Percentiles rank a stretch among this genome's conserved stretches.
Evolutionary conservation across 2,329 filamentous ascomycete genomes (phyloP).

Genomic region (Aureobasidium sp.): DNA sequence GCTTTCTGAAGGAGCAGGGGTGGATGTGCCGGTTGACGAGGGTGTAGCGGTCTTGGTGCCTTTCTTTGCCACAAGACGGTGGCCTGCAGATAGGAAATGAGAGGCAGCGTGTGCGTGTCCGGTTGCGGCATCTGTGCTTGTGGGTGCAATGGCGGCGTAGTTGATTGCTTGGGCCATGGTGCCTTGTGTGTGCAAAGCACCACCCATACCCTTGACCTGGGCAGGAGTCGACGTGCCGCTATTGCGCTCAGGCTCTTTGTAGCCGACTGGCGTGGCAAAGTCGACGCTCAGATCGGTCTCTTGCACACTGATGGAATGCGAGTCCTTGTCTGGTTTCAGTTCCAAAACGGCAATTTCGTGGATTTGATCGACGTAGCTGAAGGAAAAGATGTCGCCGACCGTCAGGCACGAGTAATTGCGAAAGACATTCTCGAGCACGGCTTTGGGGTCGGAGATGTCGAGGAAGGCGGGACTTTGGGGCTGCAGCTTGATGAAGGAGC

Average conservation of each 20-base stretch:
- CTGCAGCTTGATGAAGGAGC: slow-evolving; percentile 91
- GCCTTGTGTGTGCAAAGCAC: slow-evolving; percentile 73
- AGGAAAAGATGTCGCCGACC: slow-evolving; percentile 90
- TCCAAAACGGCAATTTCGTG: slow-evolving; percentile 93
- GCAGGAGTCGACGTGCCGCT: slow-evolving; percentile 85
- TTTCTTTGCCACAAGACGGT: slow-evolving; percentile 78
- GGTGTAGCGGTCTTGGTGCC: slow-evolving; percentile 67
- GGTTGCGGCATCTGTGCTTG: slow-evolving; percentile 56
- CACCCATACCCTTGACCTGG: slow-evolving; percentile 59
- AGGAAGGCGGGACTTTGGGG: slow-evolving; percentile 90
- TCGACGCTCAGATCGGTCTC: slow-evolving; percentile 97
- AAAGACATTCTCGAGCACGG: slow-evolving; percentile 93
- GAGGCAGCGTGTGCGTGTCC: slow-evolving; percentile 60
- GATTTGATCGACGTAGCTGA: slow-evolving; percentile 89
- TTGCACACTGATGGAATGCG: slow-evolving; percentile 79
- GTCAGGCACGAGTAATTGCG: slow-evolving; percentile 92
- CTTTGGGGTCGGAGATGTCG: slow-evolving; percentile 94
- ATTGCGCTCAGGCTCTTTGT: slow-evolving; percentile 72
- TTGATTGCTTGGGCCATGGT: slow-evolving; percentile 98
- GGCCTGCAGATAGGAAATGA: slow-evolving; percentile 73
- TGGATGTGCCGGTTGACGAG: slow-evolving; percentile 21
- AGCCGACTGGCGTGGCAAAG: slow-evolving; percentile 88
- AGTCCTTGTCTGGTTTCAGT: slow-evolving; percentile 77
- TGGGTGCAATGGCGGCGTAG: slow-evolving; percentile 82
- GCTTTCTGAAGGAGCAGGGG: slow-evolving; percentile 53